Evolutionary conservation across 257 asterid species (phyloP), one percentile per base, ranked within the genome.

Genomic region (Solanum microdontum): DNA sequence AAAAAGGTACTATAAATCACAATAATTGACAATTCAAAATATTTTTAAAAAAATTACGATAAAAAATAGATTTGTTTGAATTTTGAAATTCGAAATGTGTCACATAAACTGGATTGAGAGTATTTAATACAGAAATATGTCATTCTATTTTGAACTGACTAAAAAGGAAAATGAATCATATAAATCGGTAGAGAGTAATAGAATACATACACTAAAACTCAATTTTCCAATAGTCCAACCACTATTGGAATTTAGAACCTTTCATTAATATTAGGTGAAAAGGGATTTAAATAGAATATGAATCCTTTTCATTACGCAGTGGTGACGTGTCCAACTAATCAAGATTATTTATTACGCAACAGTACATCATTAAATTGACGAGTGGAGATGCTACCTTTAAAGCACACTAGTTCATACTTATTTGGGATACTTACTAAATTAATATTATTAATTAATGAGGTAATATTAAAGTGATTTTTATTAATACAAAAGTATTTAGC

Each of bases 211-310:
- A 36, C 32, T 74, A 11, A 36, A 74, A 36, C 30, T 36, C 30
- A 74, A 34, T 34, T 74, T 74, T 34, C 15, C 45, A 8, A 55
- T 8, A 23, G 30, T 7, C 62, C 51, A 77, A 43, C 40, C 11
- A 88, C 72, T 82, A 39, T 58, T 19, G 9, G 24, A 58, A 58
- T 58, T 11, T 58, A 33, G 14, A 17, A 19, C 11, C 69, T 60
- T 40, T 83, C 34, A 90, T 84, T 88, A 62, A 83, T 60, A 79
- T 86, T 86, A 84, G 87, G 89, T 76, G 74, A 34, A 86, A 15
- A 23, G 24, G 0, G 14, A 2, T 23, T 51, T 58, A 19, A 19
- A 58, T 58, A 55, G 64, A 55, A 8, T 55, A 19, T 58, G 66
- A 58, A 19, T 58, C 66, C 1, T n/a, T 62, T 24, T 23, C 13